These are phyloP conservation scores for Basipetospora chlamydospora DNA, from an alignment of 2,329 filamentous ascomycete genomes.

Conservation along the genomic window DNA sequence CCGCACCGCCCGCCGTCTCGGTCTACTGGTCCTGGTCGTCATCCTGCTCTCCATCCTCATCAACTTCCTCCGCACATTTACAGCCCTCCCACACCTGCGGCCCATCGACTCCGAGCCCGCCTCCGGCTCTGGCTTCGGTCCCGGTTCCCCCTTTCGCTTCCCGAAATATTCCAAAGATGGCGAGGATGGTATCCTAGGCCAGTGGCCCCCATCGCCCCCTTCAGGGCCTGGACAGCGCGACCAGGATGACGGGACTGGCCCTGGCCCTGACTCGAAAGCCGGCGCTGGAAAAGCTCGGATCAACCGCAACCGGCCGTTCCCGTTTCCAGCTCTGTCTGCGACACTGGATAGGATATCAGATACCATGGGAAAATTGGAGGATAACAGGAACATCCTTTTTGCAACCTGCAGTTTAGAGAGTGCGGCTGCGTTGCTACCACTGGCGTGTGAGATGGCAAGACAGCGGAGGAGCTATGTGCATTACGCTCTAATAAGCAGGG, in stretches of 20 bases:
- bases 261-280: no score
- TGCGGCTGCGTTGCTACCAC: slow-evolving; percentile 55
- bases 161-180: no score
- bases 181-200: no score
- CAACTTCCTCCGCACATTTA: slow-evolving; percentile 36
- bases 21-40: slow-evolving; percentile 37
- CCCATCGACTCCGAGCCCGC: no score
- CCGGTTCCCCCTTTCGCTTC: no score
- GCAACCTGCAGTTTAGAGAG: slow-evolving; percentile 62
- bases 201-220: no score
- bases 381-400: slow-evolving; percentile 65
- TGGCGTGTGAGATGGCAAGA: slow-evolving; percentile 75
- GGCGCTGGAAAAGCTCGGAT: no score
- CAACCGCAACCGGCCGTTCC: no score
- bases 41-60: slow-evolving; percentile 19
- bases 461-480: slow-evolving; percentile 63
- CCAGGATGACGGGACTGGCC: no score
- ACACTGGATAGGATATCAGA: slow-evolving; percentile 46
- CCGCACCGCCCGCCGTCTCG: slow-evolving; percentile 30
- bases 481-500: slow-evolving; percentile 63
- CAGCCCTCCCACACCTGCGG: no score
- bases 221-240: no score
- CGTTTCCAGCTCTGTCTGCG: slow-evolving; percentile 48
- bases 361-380: slow-evolving; percentile 27
- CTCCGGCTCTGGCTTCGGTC: no score